phyloP scores from a whole-genome alignment of 768 basidiomycete species.

The Arthromyces matolae region DNA sequence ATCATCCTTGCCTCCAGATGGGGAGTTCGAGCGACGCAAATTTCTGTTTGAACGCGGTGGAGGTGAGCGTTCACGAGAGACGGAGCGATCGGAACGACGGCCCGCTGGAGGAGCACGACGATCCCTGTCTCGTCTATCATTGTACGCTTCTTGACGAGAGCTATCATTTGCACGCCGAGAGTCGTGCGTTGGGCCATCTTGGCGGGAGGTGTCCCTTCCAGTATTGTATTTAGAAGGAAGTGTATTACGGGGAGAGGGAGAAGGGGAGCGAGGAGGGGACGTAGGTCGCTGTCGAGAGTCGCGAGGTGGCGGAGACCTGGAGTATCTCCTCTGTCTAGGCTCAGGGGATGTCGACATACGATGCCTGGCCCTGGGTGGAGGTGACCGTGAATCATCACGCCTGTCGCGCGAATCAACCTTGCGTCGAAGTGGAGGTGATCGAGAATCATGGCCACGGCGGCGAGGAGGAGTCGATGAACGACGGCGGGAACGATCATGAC shows the following conservation, averaged over 20 bases:
- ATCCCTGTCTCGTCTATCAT: constrained; percentile 6
- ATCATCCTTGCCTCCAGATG: constrained; percentile 10
- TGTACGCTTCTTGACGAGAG: constrained; percentile 2
- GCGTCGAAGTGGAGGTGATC: constrained; percentile 17
- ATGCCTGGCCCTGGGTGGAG: constrained; percentile 17
- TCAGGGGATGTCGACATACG: constrained; percentile 4
- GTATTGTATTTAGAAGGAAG: constrained; percentile 1
- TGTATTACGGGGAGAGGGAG: constrained; percentile 7
- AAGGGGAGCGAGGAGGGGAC: constrained; percentile 12
- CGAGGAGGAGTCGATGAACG: constrained; percentile 26
- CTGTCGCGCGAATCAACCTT: constrained; percentile 4
- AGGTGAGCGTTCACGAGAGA: constrained; percentile 20
- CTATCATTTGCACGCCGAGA: constrained; percentile 12
- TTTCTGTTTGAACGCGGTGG: constrained; percentile 22
- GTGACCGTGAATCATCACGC: constrained; percentile 23
- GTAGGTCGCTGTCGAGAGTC: constrained; percentile 13
- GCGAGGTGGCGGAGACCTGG: constrained; percentile 22
- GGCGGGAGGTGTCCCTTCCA: constrained; percentile 12
- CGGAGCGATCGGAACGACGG: constrained; percentile 1
- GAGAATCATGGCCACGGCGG: constrained; percentile 18
- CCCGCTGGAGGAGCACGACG: constrained; percentile 7
- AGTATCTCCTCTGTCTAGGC: constrained; percentile 16
- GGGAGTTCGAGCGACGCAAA: constrained; percentile 21
- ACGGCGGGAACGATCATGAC: constrained; percentile 22
- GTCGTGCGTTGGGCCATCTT: constrained; percentile 15